Percentiles rank a stretch among this genome's conserved stretches.
Evolutionary conservation across 2,329 filamentous ascomycete species (phyloP).

Genomic region (Verruconis gallopava): DNA sequence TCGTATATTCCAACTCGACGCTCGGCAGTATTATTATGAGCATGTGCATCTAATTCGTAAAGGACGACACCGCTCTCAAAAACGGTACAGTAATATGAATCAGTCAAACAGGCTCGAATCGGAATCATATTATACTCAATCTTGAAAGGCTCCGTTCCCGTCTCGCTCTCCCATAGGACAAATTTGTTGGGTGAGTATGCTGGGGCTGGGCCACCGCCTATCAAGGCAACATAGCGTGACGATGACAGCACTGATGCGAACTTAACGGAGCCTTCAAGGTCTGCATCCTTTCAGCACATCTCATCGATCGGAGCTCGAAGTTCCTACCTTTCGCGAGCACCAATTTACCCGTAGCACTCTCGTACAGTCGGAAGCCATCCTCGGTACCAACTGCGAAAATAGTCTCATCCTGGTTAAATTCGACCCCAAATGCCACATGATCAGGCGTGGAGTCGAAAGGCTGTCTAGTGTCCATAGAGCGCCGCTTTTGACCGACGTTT

Average conservation of each 20-base stretch:
- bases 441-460: constrained; percentile 5
- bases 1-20: constrained; percentile 56
- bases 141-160: constrained; percentile 59
- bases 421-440: constrained; percentile 18
- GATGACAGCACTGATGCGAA: constrained; percentile 77
- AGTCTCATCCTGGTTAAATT: constrained; percentile 71
- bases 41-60: constrained; percentile 64
- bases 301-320: constrained; percentile 14
- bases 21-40: constrained; percentile 36
- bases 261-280: constrained; percentile 54
- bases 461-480: constrained; percentile 10
- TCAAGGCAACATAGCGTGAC: constrained; percentile 76
- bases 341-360: constrained; percentile 13
- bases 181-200: constrained; percentile 84
- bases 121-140: constrained; percentile 72
- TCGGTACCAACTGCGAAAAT: constrained; percentile 83
- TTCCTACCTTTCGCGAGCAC: constrained; percentile 21
- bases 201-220: constrained; percentile 74
- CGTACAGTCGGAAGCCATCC: constrained; percentile 63
- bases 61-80: constrained; percentile 71
- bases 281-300: constrained; percentile 11
- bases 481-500: no score
- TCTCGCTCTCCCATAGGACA: constrained; percentile 84
- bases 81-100: constrained; percentile 64
- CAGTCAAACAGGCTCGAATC: constrained; percentile 64